phyloP scores from a whole-genome alignment of 768 basidiomycete species.

The Boletales sp. region DNA sequence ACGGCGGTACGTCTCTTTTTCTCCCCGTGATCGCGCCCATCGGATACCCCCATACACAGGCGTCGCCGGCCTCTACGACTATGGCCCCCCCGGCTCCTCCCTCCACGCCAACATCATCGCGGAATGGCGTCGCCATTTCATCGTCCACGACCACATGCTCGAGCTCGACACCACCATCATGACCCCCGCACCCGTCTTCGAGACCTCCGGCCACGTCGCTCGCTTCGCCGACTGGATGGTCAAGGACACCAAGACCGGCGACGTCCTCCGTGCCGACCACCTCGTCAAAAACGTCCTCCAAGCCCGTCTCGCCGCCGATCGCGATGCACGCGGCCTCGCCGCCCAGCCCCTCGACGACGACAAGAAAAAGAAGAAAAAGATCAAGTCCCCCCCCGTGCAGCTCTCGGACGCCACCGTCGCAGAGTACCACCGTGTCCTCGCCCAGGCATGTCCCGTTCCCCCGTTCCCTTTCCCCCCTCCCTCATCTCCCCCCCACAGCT shows the following conservation, averaged over 20 bases:
- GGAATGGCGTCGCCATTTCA: conserved; percentile 97
- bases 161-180: conserved; percentile 98
- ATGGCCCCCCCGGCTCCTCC: conserved; percentile 93
- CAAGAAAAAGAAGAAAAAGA: conserved; percentile 61
- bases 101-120: conserved; percentile 95
- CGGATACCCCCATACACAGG: conserved; percentile 34
- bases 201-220: conserved; percentile 96
- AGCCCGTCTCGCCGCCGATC: conserved; percentile 84
- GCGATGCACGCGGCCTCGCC: conserved; percentile 78
- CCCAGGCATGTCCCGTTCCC: conserved; percentile 79
- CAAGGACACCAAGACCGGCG: conserved; percentile 91
- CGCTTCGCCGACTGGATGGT: conserved; percentile 99
- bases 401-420: conserved; percentile 68
- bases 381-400: conserved; percentile 64
- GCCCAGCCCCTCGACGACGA: conserved; percentile 63
- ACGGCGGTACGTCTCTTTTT: conserved; percentile 63
- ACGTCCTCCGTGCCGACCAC: conserved; percentile 95
- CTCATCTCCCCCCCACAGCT: conserved; percentile 12
- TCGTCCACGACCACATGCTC: conserved; percentile 97
- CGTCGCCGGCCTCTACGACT: conserved; percentile 96
- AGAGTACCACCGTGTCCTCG: conserved; percentile 80
- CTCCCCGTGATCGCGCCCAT: neutral
- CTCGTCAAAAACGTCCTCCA: conserved; percentile 91
- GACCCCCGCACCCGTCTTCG: conserved; percentile 92
- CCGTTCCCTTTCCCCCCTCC: conserved; percentile 21